Percentiles rank a stretch among this genome's conserved stretches.
Conservation (phyloP, 306 rosid genomes). For the Quercus engelmannii region DNA sequence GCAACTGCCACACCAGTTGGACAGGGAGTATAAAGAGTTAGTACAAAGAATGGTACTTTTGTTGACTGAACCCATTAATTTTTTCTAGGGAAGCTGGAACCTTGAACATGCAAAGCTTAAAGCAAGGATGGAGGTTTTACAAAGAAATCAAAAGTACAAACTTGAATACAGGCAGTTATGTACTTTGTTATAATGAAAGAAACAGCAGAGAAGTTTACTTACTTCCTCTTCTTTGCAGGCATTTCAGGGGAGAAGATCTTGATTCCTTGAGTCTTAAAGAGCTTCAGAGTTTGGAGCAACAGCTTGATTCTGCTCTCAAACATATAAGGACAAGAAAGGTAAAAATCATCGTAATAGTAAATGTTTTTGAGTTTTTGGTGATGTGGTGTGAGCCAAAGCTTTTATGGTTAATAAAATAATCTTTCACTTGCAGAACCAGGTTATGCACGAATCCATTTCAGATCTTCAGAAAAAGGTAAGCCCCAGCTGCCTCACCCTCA, state of each 20-base stretch:
- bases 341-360: background rate
- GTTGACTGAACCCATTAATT: background rate
- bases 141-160: slow-evolving; percentile 55
- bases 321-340: slow-evolving; percentile 79
- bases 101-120: slow-evolving; percentile 80
- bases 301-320: slow-evolving; percentile 78
- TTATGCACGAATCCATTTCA: slow-evolving; percentile 78
- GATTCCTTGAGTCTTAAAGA: slow-evolving; percentile 57
- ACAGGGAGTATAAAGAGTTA: no score
- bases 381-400: background rate
- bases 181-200: background rate
- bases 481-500: background rate
- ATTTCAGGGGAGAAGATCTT: slow-evolving; percentile 76
- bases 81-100: slow-evolving; percentile 64
- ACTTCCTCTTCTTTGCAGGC: slow-evolving; percentile 41
- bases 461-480: slow-evolving; percentile 77
- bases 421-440: slow-evolving; percentile 59
- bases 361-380: background rate
- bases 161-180: background rate
- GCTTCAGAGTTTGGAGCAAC: slow-evolving; percentile 84
- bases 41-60: background rate
- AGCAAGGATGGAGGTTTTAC: slow-evolving; percentile 75
- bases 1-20: background rate
- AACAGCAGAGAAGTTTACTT: background rate
- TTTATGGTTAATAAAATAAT: background rate